phyloP scores from a whole-genome alignment of 345 rosid genomes.

The Rhodamnia rubescens region DNA sequence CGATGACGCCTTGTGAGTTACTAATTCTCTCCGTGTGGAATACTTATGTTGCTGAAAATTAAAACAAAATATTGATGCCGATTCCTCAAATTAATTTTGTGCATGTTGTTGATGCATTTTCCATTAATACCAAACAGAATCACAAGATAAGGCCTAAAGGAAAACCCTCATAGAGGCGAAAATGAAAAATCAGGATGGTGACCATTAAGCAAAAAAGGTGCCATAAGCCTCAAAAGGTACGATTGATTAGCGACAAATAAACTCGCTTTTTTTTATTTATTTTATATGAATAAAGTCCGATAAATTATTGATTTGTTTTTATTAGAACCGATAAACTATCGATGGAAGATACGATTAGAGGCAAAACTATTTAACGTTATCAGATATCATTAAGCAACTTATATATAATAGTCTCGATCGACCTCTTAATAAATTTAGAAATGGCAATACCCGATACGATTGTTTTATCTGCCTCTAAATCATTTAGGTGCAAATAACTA shows the following conservation, averaged over 20 bases:
- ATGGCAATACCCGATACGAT: no score
- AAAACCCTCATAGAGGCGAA: neutral
- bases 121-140: neutral
- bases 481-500: no score
- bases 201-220: neutral
- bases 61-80: neutral
- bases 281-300: no score
- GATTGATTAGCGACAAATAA: neutral
- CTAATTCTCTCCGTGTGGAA: neutral
- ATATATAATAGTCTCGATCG: no score
- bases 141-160: neutral
- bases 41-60: neutral
- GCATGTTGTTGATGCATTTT: neutral
- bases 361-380: no score
- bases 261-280: neutral
- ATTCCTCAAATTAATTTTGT: neutral
- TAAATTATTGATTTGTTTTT: no score
- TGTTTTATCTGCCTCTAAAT: no score
- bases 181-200: neutral
- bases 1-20: neutral
- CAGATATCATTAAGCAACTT: no score
- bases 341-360: no score
- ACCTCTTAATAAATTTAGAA: no score
- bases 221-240: neutral
- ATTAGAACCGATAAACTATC: no score